Evolutionary conservation across 2,329 filamentous ascomycete species (phyloP).

Genomic region (Fusarium citri): DNA sequence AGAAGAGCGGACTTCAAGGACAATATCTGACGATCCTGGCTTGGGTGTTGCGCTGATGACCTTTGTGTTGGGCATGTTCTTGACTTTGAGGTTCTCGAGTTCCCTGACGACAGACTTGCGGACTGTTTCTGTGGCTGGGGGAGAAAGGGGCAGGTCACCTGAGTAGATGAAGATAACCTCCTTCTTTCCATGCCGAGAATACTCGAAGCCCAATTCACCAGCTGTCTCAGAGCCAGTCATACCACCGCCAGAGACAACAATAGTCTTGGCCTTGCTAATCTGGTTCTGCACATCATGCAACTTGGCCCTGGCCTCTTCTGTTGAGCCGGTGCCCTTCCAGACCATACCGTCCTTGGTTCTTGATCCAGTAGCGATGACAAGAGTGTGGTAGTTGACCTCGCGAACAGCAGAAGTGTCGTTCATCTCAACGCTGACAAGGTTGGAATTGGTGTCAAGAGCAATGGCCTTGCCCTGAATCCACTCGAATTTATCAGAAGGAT

Average conservation of each 20-base stretch:
- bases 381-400: slow-evolving; percentile 61
- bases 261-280: slow-evolving; percentile 58
- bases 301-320: slow-evolving; percentile 55
- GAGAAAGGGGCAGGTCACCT: slow-evolving; percentile 54
- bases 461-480: slow-evolving; percentile 63
- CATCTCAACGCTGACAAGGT: slow-evolving; percentile 56
- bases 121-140: slow-evolving; percentile 51
- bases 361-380: slow-evolving; percentile 67
- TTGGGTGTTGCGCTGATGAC: slow-evolving; percentile 48
- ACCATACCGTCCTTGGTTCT: slow-evolving; percentile 58
- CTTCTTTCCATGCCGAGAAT: slow-evolving; percentile 57
- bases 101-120: slow-evolving; percentile 54
- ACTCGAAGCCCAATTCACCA: slow-evolving; percentile 63
- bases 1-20: slow-evolving; percentile 51
- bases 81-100: slow-evolving; percentile 59
- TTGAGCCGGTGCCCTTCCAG: slow-evolving; percentile 61
- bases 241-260: slow-evolving; percentile 65
- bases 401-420: slow-evolving; percentile 49
- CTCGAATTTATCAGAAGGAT: slow-evolving; percentile 61
- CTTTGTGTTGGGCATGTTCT: slow-evolving; percentile 54
- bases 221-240: slow-evolving; percentile 63
- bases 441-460: slow-evolving; percentile 55
- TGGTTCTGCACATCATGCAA: slow-evolving; percentile 52
- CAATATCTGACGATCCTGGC: slow-evolving; percentile 43
- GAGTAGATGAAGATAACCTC: slow-evolving; percentile 58